Evolutionary conservation across 2,329 filamentous ascomycete genomes (phyloP).

Genomic region (Verticillium longisporum): DNA sequence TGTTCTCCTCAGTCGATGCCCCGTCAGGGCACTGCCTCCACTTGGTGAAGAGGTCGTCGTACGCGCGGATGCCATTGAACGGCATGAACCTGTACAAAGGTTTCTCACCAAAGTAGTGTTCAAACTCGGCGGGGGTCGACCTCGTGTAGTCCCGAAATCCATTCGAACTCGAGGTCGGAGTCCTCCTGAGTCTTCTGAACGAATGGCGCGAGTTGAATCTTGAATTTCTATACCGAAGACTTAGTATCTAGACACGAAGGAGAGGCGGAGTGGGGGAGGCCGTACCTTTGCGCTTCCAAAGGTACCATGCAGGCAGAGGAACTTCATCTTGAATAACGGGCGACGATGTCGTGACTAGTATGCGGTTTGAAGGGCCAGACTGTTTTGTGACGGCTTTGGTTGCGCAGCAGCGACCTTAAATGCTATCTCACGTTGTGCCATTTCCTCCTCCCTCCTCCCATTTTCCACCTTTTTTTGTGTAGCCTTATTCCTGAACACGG

Average conservation of each 20-base stretch:
- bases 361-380: too few relatives aligned
- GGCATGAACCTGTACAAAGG: slow-evolving; percentile 13
- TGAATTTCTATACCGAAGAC: slow-evolving; percentile 5
- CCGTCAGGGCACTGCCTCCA: slow-evolving; percentile 5
- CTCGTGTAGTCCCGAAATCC: slow-evolving; percentile 6
- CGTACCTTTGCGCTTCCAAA: background rate
- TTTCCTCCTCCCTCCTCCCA: too few relatives aligned
- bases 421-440: too few relatives aligned
- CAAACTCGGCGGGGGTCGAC: slow-evolving; percentile 10
- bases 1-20: slow-evolving; percentile 5
- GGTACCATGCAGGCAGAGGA: background rate
- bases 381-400: too few relatives aligned
- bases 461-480: too few relatives aligned
- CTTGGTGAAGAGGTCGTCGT: background rate
- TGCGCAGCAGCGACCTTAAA: too few relatives aligned
- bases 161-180: slow-evolving; percentile 4
- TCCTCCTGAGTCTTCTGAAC: slow-evolving; percentile 3
- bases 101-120: slow-evolving; percentile 12
- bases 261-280: background rate
- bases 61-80: slow-evolving; percentile 7
- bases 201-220: slow-evolving; percentile 6
- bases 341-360: too few relatives aligned
- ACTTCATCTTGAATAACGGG: background rate
- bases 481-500: too few relatives aligned
- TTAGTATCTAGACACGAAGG: background rate